Percentiles rank a stretch among this genome's conserved stretches.
These are phyloP conservation scores for Fusarium sp. DNA, from an alignment of 2,329 filamentous ascomycete genomes.

Conservation along the genomic window DNA sequence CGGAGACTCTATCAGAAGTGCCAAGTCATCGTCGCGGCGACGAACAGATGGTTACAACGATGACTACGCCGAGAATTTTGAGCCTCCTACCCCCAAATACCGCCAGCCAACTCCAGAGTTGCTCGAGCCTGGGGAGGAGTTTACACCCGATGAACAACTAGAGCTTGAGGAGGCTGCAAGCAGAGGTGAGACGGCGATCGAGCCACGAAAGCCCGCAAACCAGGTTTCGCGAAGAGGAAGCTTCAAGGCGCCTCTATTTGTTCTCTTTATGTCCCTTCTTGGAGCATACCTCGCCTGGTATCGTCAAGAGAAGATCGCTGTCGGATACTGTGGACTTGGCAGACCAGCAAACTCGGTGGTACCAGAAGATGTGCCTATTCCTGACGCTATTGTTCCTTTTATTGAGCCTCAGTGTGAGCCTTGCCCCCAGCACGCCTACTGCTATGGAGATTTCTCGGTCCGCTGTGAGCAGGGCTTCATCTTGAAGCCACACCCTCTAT, in stretches of 20 bases:
- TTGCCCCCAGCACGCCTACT: slow-evolving; percentile 92
- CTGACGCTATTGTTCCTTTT: slow-evolving; percentile 78
- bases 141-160: slow-evolving; percentile 90
- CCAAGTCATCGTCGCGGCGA: slow-evolving; percentile 60
- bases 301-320: slow-evolving; percentile 94
- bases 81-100: slow-evolving; percentile 36
- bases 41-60: slow-evolving; percentile 57
- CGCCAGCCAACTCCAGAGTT: slow-evolving; percentile 55
- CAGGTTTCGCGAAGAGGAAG: slow-evolving; percentile 59
- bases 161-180: slow-evolving; percentile 80
- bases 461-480: slow-evolving; percentile 91
- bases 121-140: slow-evolving; percentile 87
- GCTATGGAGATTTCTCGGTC: slow-evolving; percentile 82
- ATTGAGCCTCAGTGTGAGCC: slow-evolving; percentile 88
- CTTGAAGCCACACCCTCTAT: slow-evolving; percentile 85
- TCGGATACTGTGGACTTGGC: slow-evolving; percentile 94
- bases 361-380: slow-evolving; percentile 69
- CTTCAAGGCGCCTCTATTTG: slow-evolving; percentile 76
- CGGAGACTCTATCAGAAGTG: slow-evolving; percentile 60
- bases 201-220: slow-evolving; percentile 60
- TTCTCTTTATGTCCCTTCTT: slow-evolving; percentile 79
- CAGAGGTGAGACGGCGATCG: slow-evolving; percentile 64
- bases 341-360: slow-evolving; percentile 69
- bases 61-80: slow-evolving; percentile 56
- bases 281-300: slow-evolving; percentile 86